These are phyloP conservation scores for Paecilomyces sp. DNA, from an alignment of 2,329 filamentous ascomycete species.

Conservation along the genomic window DNA sequence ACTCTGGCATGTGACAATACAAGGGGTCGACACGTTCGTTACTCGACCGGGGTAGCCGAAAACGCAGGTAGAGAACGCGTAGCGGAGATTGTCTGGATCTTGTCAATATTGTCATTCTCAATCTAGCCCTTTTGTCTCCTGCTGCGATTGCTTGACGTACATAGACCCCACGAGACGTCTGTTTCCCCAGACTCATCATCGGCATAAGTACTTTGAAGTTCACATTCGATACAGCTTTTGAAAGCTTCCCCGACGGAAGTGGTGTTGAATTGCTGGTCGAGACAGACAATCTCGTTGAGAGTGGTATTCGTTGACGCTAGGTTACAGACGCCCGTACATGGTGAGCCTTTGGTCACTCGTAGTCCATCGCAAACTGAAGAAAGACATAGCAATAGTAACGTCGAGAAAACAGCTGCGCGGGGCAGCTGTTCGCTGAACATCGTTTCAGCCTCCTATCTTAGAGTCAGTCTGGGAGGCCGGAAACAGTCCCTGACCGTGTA, in stretches of 20 bases:
- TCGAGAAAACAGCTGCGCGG: constrained; percentile 4
- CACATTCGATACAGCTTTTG: constrained; percentile 34
- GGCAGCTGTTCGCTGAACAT: neutral
- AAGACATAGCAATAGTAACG: constrained; percentile 13
- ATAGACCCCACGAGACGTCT: constrained; percentile 40
- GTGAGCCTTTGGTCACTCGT: constrained; percentile 28
- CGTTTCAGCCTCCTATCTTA: neutral
- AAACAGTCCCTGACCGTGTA: neutral
- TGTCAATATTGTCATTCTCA: neutral
- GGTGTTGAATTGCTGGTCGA: constrained; percentile 29
- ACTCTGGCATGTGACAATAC: constrained; percentile 34
- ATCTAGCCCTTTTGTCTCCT: neutral
- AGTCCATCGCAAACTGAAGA: constrained; percentile 17
- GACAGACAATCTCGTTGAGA: constrained; percentile 33
- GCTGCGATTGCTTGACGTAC: constrained; percentile 22
- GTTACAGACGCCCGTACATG: constrained; percentile 28
- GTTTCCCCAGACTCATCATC: constrained; percentile 27
- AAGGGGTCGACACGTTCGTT: constrained; percentile 36
- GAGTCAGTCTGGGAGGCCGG: neutral
- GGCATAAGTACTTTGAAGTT: constrained; percentile 31
- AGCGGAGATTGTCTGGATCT: constrained; percentile 38
- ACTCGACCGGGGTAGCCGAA: constrained; percentile 31
- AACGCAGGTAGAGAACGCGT: constrained; percentile 36
- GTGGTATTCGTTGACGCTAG: constrained; percentile 28
- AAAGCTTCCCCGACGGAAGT: constrained; percentile 28